phyloP scores from a whole-genome alignment of 2,329 filamentous ascomycete genomes.

The Paracoccidioides lutzii region DNA sequence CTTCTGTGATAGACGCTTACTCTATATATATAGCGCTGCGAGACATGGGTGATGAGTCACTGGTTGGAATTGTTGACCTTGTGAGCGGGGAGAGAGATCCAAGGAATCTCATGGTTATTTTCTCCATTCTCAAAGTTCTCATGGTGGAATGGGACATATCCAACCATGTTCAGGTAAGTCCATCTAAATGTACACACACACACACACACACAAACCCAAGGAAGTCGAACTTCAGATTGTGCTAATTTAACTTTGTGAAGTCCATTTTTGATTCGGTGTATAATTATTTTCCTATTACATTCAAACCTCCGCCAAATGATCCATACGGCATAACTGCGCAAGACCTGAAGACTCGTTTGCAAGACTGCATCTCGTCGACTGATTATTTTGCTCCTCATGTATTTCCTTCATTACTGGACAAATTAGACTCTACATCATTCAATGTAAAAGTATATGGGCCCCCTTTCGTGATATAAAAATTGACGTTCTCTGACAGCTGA shows the following conservation, averaged over 20 bases:
- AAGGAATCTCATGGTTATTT: conserved; percentile 56
- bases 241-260: conserved; percentile 14
- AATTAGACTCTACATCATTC: conserved; percentile 54
- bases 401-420: conserved; percentile 55
- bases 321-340: conserved; percentile 58
- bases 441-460: conserved; percentile 46
- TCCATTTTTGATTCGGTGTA: conserved; percentile 54
- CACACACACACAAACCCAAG: not conserved
- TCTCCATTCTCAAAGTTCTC: conserved; percentile 52
- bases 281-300: conserved; percentile 61
- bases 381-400: conserved; percentile 51
- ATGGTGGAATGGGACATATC: conserved; percentile 57
- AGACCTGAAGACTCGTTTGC: conserved; percentile 50
- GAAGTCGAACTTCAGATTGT: not conserved
- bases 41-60: conserved; percentile 46
- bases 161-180: conserved; percentile 43
- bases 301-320: conserved; percentile 55
- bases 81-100: conserved; percentile 59
- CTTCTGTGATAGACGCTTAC: not conserved
- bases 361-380: conserved; percentile 51
- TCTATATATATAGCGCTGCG: conserved; percentile 32
- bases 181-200: not conserved
- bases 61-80: conserved; percentile 49
- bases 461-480: not conserved
- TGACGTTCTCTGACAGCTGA: conserved; percentile 11